Percentiles rank a stretch among this genome's conserved stretches.
Conservation (phyloP, 164 flowering plant species). For the Cinnamomum chago region DNA sequence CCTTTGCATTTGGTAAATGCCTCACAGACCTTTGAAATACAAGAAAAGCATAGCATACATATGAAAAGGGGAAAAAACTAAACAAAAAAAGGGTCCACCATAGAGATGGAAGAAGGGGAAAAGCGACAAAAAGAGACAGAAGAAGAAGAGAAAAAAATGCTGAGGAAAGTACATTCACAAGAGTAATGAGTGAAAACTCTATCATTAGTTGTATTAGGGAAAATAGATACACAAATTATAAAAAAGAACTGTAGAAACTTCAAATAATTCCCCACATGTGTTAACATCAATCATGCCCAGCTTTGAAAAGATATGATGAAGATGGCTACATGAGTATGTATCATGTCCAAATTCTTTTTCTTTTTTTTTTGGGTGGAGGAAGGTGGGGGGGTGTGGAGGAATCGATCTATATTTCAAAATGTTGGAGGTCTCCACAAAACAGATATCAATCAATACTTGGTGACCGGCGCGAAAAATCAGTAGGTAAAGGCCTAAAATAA, state of each 20-base stretch:
- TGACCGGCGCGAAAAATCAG: too few relatives aligned
- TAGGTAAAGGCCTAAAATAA: too few relatives aligned
- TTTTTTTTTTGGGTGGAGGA: too few relatives aligned
- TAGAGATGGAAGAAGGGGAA: not conserved
- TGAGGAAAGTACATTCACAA: not conserved
- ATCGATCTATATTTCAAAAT: too few relatives aligned
- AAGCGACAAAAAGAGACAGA: not conserved
- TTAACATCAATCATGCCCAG: not conserved
- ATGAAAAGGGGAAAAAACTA: not conserved
- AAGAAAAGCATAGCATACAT: constrained; percentile 1
- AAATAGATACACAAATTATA: not conserved
- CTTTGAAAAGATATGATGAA: not conserved
- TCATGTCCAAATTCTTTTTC: too few relatives aligned
- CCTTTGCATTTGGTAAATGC: constrained; percentile 31
- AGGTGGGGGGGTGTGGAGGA: too few relatives aligned
- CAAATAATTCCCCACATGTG: too few relatives aligned
- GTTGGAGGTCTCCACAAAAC: too few relatives aligned
- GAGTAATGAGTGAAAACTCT: not conserved
- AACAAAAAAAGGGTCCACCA: not conserved
- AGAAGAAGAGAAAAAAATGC: not conserved
- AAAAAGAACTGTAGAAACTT: not conserved
- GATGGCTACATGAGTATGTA: not conserved
- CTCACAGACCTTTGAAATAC: constrained; percentile 51
- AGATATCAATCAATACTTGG: too few relatives aligned
- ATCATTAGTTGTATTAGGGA: not conserved